phyloP scores from a whole-genome alignment of 352 stramenopile species.

The Globisporangium lucens region DNA sequence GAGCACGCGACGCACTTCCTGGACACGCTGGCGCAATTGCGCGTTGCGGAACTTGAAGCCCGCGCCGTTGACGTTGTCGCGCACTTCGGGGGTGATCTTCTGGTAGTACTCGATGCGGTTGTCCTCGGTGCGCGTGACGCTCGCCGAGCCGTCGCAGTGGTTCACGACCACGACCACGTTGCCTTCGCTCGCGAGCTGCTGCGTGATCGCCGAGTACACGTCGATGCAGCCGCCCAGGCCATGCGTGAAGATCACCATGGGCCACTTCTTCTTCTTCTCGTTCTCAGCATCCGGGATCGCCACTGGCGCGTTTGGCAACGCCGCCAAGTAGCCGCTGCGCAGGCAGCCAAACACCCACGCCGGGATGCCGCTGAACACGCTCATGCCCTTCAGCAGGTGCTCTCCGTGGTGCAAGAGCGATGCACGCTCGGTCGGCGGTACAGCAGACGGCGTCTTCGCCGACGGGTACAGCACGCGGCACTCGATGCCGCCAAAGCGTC shows the following conservation, averaged over 20 bases:
- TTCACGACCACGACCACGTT: conserved; percentile 55
- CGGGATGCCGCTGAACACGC: conserved; percentile 44
- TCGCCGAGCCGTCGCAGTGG: conserved; percentile 64
- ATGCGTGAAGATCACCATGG: conserved; percentile 61
- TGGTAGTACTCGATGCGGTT: conserved; percentile 57
- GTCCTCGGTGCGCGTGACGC: conserved; percentile 41
- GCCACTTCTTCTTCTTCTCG: conserved; percentile 29
- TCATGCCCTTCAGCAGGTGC: conserved; percentile 48
- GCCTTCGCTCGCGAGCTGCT: conserved; percentile 65
- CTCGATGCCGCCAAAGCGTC: conserved; percentile 45
- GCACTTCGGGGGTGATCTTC: conserved; percentile 40
- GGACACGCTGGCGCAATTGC: conserved; percentile 53
- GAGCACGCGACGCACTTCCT: conserved; percentile 46
- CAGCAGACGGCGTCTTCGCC: conserved; percentile 5
- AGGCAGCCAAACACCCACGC: conserved; percentile 56
- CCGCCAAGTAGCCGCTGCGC: conserved; percentile 43
- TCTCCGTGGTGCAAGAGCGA: conserved; percentile 49
- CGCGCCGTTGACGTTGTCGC: conserved; percentile 43
- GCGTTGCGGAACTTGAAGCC: conserved; percentile 59
- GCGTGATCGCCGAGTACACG: conserved; percentile 57
- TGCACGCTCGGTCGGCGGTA: conserved; percentile 14
- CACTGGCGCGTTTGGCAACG: conserved; percentile 36
- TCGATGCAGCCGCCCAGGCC: conserved; percentile 54
- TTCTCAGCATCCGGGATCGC: conserved; percentile 9
- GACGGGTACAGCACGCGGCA: conserved; percentile 69